These are phyloP conservation scores for Xylaria curta DNA, from an alignment of 495 filamentous ascomycete species.

Conservation along the genomic window DNA sequence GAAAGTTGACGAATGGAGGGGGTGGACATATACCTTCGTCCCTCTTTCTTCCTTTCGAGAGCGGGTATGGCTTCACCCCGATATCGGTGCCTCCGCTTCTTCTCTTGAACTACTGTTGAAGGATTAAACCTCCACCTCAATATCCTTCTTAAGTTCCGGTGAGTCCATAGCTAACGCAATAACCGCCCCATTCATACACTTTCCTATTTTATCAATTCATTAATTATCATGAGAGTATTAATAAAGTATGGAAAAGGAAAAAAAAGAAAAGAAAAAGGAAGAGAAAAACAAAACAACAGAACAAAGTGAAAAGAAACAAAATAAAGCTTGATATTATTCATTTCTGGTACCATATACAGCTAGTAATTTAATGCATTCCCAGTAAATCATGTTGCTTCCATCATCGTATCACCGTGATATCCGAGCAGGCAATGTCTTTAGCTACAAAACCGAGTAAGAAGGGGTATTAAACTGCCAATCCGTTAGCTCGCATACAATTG, in stretches of 20 bases:
- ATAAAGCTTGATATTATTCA: neutral
- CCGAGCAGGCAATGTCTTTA: too few relatives aligned
- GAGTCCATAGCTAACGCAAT: neutral
- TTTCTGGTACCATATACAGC: neutral
- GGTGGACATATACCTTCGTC: neutral
- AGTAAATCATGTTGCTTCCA: too few relatives aligned
- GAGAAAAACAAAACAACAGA: neutral
- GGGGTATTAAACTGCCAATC: too few relatives aligned
- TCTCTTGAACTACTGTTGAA: neutral
- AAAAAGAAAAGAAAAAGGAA: neutral
- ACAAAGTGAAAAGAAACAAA: neutral
- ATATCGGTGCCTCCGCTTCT: neutral
- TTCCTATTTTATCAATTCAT: neutral
- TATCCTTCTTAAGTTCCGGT: neutral
- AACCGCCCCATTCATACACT: neutral
- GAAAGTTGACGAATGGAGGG: neutral
- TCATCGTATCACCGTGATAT: too few relatives aligned
- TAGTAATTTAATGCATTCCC: neutral
- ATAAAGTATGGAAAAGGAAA: neutral
- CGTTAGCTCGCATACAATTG: too few relatives aligned
- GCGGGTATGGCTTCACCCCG: neutral
- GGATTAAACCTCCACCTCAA: neutral
- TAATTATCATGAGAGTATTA: neutral
- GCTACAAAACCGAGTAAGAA: too few relatives aligned
- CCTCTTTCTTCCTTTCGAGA: neutral